Evolutionary conservation across 441 rosid species (phyloP), one percentile per base, ranked within the genome.

Genomic region (Melastoma candidum): DNA sequence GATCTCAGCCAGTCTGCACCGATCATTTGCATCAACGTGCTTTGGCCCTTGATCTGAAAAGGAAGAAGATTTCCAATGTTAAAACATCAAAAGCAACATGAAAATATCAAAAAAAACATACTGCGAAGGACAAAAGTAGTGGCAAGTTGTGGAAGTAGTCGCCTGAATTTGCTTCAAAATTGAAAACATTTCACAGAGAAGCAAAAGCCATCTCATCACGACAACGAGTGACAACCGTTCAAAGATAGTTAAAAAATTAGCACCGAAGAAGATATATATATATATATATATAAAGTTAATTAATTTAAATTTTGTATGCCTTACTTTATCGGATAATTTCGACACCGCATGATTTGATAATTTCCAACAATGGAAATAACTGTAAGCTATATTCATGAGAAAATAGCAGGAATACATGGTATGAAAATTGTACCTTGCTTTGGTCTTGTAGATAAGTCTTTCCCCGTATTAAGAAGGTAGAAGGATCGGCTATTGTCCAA

Each of bases 1-100:
- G 97, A 86, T 71, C 75, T 80, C 51, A 93, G 72, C 96, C 97
- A 93, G 59, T 93, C 99, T 8, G 95, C 96, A 17, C 97, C 99
- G 46, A 86, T 70, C 87, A 93, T 72, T 77, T 86, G 84, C 90
- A 79, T 81, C 73, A 81, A 52, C 11, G 95, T 80, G 55, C 71
- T 58, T 25, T 71, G 74, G 59, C 95, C 97, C 67, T 81, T 93
- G 41, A 77, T 46, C 97, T 92, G 69, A 13, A 26, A 39, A 47
- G 47, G 24, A n/a, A 57, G 12, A 13, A 14, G n/a, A 46, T 11
- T 3, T 22, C 43, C 51, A 45, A 5, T 9, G 27, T 27, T 32
- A 52, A 52, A 11, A 29, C 45, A 36, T 41, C 13, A 44, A 50
- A 26, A 50, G 12, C 55, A 3, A 44, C 14, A 51, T 8, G 44